Evolutionary conservation across 2,329 filamentous ascomycete species (phyloP).

Genomic region (Phialocephala sp.): DNA sequence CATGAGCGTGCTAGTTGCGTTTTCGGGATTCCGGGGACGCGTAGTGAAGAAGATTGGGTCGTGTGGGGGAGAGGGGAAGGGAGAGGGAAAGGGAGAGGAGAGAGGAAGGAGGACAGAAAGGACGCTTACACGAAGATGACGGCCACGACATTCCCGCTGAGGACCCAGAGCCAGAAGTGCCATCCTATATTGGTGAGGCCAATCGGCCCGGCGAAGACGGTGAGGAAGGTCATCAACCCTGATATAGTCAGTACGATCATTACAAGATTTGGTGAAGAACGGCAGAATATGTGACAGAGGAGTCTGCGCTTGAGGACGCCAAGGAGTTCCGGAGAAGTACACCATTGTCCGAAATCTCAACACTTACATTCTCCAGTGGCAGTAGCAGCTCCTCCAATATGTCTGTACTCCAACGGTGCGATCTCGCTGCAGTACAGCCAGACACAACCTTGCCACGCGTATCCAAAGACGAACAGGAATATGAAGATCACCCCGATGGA

Average conservation of each 20-base stretch:
- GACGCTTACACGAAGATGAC: slow-evolving; percentile 24
- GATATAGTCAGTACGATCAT: too few relatives aligned
- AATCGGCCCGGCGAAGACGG: slow-evolving; percentile 45
- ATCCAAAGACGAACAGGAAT: slow-evolving; percentile 26
- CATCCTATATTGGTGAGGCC: slow-evolving; percentile 44
- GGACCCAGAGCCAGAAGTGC: slow-evolving; percentile 47
- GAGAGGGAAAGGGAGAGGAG: too few relatives aligned
- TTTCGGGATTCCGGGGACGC: too few relatives aligned
- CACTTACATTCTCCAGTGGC: slow-evolving; percentile 43
- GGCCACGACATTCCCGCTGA: slow-evolving; percentile 40
- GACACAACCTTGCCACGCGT: slow-evolving; percentile 41
- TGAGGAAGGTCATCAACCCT: slow-evolving; percentile 45
- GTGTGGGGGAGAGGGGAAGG: too few relatives aligned
- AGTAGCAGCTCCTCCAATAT: slow-evolving; percentile 44
- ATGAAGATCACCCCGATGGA: slow-evolving; percentile 24
- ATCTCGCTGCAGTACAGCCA: slow-evolving; percentile 46
- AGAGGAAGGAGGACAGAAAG: background rate
- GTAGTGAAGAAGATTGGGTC: too few relatives aligned
- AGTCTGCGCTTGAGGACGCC: too few relatives aligned
- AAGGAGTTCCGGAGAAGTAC: too few relatives aligned
- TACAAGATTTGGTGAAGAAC: too few relatives aligned
- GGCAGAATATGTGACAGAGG: too few relatives aligned
- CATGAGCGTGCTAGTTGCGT: too few relatives aligned
- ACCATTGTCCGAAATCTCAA: too few relatives aligned
- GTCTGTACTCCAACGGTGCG: slow-evolving; percentile 45